These are phyloP conservation scores for Paraglomus brasilianum DNA, from an alignment of 192 early-diverging fungal species.

Conservation along the genomic window DNA sequence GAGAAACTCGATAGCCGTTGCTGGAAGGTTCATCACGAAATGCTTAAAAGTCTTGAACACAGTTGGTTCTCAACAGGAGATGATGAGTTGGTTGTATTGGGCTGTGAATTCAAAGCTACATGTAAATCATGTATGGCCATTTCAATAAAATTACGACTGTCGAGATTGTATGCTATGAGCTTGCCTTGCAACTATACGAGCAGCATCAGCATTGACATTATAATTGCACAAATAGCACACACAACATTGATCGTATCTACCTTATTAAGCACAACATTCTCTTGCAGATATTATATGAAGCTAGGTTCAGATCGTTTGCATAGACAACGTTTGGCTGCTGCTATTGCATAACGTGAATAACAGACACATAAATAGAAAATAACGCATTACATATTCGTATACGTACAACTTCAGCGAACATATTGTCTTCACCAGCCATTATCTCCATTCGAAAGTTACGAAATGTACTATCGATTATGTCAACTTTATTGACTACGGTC, in stretches of 20 bases:
- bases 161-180: conserved; percentile 79
- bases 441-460: conserved; percentile 98
- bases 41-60: conserved; percentile 78
- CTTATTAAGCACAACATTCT: conserved; percentile 89
- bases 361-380: too few species aligned
- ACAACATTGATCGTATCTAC: conserved; percentile 39
- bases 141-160: conserved; percentile 88
- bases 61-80: conserved; percentile 30
- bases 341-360: conserved; percentile 57
- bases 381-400: conserved; percentile 29
- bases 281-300: conserved; percentile 73
- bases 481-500: conserved; percentile 97
- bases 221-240: conserved; percentile 5
- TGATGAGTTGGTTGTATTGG: conserved; percentile 20
- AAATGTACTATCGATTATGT: conserved; percentile 92
- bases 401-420: conserved; percentile 80
- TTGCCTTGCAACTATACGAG: conserved; percentile 56
- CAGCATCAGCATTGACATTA: conserved; percentile 4
- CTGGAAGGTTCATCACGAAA: conserved; percentile 99
- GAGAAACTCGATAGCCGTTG: conserved; percentile 93
- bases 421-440: conserved; percentile 83
- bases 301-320: conserved; percentile 97
- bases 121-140: conserved; percentile 68
- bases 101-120: conserved; percentile 30
- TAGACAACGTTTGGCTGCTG: conserved; percentile 88